phyloP scores from a whole-genome alignment of 177 flowering plant species.

The Vitis hybrid region DNA sequence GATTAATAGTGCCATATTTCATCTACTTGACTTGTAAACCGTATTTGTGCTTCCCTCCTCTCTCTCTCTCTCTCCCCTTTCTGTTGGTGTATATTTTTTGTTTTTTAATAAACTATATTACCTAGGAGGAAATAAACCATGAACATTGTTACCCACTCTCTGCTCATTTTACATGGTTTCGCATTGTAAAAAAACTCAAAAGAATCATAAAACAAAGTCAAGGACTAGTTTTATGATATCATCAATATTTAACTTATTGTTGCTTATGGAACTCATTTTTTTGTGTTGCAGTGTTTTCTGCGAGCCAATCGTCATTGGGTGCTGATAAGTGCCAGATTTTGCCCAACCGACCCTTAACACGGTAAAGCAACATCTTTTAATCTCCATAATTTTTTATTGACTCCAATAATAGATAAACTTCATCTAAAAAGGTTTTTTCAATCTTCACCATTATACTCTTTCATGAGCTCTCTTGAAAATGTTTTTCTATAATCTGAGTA shows the following conservation, averaged over 20 bases:
- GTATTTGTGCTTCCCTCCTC: no score
- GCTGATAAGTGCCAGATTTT: constrained; percentile 11
- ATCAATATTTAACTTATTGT: background rate
- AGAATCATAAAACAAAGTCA: background rate
- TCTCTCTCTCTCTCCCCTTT: no score
- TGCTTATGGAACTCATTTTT: background rate
- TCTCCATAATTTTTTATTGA: background rate
- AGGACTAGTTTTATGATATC: background rate
- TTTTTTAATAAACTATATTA: no score
- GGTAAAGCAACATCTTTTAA: constrained; percentile 20
- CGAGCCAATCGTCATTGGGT: constrained; percentile 9
- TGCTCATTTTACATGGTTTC: background rate
- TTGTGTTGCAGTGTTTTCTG: constrained; percentile 21
- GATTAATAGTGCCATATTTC: background rate
- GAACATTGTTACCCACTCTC: background rate
- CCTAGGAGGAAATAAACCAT: background rate
- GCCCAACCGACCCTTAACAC: constrained; percentile 9
- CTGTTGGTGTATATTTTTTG: no score
- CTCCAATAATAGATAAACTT: background rate
- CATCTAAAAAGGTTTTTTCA: background rate
- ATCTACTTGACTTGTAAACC: background rate
- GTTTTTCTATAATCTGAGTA: no score
- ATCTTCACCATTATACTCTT: no score
- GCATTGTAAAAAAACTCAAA: background rate
- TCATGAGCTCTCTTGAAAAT: no score